These are phyloP conservation scores for Monosporozyma unispora DNA, from an alignment of 805 yeast species.

Conservation along the genomic window DNA sequence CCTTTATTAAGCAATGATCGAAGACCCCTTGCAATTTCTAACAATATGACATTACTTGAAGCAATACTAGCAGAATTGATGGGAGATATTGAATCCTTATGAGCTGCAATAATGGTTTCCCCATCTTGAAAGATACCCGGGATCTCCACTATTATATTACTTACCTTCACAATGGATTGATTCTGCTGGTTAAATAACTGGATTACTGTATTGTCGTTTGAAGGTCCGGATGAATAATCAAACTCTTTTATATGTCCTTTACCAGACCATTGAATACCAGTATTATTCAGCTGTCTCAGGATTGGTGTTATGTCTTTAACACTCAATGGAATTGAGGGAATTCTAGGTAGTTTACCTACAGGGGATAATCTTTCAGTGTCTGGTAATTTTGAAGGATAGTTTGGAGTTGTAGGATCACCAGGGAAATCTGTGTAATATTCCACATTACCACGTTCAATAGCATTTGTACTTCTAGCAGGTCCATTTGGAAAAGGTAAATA, in stretches of 20 bases:
- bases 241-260: slow-evolving; percentile 38
- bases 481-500: slow-evolving; percentile 53
- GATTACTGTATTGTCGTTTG: slow-evolving; percentile 23
- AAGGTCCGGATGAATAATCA: slow-evolving; percentile 42
- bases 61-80: slow-evolving; percentile 47
- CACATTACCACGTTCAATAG: slow-evolving; percentile 55
- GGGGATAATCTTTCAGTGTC: slow-evolving; percentile 36
- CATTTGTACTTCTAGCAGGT: slow-evolving; percentile 52
- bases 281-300: slow-evolving; percentile 30
- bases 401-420: slow-evolving; percentile 76
- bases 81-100: slow-evolving; percentile 42
- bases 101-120: slow-evolving; percentile 46
- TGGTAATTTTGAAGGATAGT: slow-evolving; percentile 45
- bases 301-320: slow-evolving; percentile 36
- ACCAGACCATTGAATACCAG: slow-evolving; percentile 30
- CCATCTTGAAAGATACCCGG: slow-evolving; percentile 47
- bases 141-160: slow-evolving; percentile 45
- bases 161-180: slow-evolving; percentile 36
- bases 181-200: slow-evolving; percentile 37
- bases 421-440: slow-evolving; percentile 51
- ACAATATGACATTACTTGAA: slow-evolving; percentile 39
- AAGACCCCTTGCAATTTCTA: slow-evolving; percentile 47
- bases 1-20: slow-evolving; percentile 38
- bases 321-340: slow-evolving; percentile 48
- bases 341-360: slow-evolving; percentile 36